phyloP scores from a whole-genome alignment of 2,329 filamentous ascomycete species.

The Neocucurbitaria cava region DNA sequence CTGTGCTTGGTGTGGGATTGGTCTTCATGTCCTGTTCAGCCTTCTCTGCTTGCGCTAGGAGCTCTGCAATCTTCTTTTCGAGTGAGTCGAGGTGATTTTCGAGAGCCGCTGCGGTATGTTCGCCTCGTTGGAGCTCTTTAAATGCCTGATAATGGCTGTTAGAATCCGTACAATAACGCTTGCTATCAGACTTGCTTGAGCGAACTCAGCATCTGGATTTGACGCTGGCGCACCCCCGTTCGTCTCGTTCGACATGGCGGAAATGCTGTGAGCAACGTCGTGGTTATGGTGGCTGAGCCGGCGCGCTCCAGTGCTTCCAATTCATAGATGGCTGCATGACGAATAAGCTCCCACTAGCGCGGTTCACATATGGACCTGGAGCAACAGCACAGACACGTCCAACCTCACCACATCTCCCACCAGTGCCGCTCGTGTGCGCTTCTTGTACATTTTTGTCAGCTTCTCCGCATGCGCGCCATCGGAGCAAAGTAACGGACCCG shows the following conservation, averaged over 20 bases:
- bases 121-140: constrained; percentile 61
- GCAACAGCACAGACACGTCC: constrained; percentile 30
- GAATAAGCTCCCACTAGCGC: constrained; percentile 38
- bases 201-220: constrained; percentile 43
- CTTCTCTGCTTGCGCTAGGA: constrained; percentile 58
- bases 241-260: constrained; percentile 41
- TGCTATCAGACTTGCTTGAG: constrained; percentile 31
- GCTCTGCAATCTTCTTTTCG: constrained; percentile 62
- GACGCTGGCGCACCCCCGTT: constrained; percentile 32
- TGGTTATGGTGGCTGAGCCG: constrained; percentile 20
- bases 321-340: constrained; percentile 31
- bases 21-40: constrained; percentile 43
- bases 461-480: constrained; percentile 29
- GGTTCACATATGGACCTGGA: constrained; percentile 22
- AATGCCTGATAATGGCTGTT: constrained; percentile 53
- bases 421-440: constrained; percentile 23
- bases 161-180: constrained; percentile 7
- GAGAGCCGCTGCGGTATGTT: constrained; percentile 61
- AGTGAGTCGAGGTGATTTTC: constrained; percentile 62
- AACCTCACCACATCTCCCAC: constrained; percentile 32
- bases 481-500: constrained; percentile 21
- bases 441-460: constrained; percentile 15
- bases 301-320: constrained; percentile 5
- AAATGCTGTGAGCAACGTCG: constrained; percentile 12
- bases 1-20: constrained; percentile 19